A percentile compares a stretch with the other conserved stretches of the same genome.
phyloP scores from a whole-genome alignment of 371 early-diverging fungal species.

The Saksenaea oblongispora region DNA sequence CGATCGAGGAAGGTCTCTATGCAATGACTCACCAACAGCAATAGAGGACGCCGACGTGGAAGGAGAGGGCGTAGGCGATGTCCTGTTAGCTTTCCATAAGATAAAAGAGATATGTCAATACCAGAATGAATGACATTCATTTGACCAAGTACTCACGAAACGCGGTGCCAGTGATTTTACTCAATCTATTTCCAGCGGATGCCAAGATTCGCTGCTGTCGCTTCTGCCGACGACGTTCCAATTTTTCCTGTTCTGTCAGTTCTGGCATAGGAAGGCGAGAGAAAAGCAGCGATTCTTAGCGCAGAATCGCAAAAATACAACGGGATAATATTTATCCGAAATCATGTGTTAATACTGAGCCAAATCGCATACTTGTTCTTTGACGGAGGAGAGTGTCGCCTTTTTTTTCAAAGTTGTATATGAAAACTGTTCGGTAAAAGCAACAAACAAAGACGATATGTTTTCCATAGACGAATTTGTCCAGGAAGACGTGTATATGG shows the following conservation, averaged over 20 bases:
- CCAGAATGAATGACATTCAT: neutral
- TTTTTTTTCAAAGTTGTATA: no score
- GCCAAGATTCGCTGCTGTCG: constrained; percentile 62
- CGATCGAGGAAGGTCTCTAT: constrained; percentile 13
- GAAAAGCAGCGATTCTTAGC: neutral
- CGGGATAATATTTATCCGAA: no score
- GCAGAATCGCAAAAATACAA: no score
- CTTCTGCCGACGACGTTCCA: constrained; percentile 57
- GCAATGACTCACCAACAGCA: constrained; percentile 12
- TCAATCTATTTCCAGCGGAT: constrained; percentile 57
- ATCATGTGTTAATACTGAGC: no score
- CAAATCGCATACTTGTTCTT: no score
- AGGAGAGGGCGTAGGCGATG: constrained; percentile 36
- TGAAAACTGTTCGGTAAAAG: no score
- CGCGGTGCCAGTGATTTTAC: constrained; percentile 58
- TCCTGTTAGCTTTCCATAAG: constrained; percentile 20
- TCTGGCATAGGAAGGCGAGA: constrained; percentile 20
- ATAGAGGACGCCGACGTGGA: constrained; percentile 29
- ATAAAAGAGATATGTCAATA: neutral
- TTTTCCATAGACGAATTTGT: no score
- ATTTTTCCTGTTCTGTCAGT: constrained; percentile 54
- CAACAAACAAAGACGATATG: no score
- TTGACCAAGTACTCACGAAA: constrained; percentile 30
- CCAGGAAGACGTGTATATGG: no score
- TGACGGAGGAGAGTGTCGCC: no score